Evolutionary conservation across 1,284 basidiomycete genomes (phyloP).

Genomic region (Hortiboletus rubellus): DNA sequence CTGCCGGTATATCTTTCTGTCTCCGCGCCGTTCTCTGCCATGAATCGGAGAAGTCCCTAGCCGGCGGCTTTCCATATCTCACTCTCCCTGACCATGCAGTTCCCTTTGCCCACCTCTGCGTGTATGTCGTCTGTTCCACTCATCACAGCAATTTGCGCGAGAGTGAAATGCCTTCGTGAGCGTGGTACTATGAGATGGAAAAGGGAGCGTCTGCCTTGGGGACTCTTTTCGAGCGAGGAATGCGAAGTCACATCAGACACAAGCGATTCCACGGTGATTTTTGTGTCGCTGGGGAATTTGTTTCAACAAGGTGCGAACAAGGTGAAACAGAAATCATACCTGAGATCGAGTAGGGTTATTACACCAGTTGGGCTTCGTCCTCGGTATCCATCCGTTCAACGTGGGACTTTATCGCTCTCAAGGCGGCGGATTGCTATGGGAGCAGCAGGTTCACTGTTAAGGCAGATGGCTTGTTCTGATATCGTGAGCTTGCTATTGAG

Average conservation of each 20-base stretch:
- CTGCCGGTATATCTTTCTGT: constrained; percentile 75
- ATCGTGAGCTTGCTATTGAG: no score
- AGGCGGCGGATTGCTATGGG: constrained; percentile 40
- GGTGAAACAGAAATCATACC: constrained; percentile 49
- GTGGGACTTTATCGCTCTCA: constrained; percentile 85
- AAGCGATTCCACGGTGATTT: constrained; percentile 78
- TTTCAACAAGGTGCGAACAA: constrained; percentile 5
- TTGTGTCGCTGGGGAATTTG: constrained; percentile 67
- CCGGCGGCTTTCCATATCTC: constrained; percentile 75
- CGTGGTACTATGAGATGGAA: constrained; percentile 81
- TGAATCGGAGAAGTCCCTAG: constrained; percentile 66
- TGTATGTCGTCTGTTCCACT: constrained; percentile 61
- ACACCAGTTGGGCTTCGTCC: constrained; percentile 86
- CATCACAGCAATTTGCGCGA: constrained; percentile 66
- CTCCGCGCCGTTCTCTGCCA: constrained; percentile 57
- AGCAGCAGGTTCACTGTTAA: no score
- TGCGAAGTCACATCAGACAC: constrained; percentile 60
- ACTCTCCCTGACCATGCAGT: constrained; percentile 53
- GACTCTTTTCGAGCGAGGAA: constrained; percentile 51
- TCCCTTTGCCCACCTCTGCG: constrained; percentile 78
- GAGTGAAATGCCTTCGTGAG: constrained; percentile 79
- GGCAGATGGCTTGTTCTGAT: no score
- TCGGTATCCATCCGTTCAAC: constrained; percentile 82
- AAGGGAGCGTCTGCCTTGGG: constrained; percentile 74
- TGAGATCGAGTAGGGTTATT: constrained; percentile 85